Percentiles rank a stretch among this genome's conserved stretches.
phyloP scores from a whole-genome alignment of 345 rosid genomes.

The Boechera stricta region DNA sequence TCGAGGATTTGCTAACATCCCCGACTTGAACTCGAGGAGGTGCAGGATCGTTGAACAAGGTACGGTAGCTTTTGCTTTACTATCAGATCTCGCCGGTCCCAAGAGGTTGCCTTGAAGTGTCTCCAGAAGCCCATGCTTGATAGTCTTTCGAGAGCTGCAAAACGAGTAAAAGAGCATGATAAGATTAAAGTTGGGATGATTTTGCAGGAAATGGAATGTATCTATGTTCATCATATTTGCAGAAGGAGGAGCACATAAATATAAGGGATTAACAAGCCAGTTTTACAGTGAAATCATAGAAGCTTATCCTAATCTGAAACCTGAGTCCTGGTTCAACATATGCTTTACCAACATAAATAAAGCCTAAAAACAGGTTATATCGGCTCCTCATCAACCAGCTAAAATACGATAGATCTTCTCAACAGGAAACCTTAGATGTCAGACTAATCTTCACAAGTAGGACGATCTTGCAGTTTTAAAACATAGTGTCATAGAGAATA shows the following conservation, averaged over 20 bases:
- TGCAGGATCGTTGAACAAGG: slow-evolving; percentile 8
- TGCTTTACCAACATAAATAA: neutral
- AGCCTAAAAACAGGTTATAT: neutral
- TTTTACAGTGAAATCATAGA: slow-evolving; percentile 6
- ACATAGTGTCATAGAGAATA: neutral
- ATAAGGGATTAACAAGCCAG: slow-evolving; percentile 5
- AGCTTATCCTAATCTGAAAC: neutral
- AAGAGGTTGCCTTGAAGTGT: slow-evolving; percentile 86
- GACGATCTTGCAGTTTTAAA: neutral
- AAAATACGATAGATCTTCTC: slow-evolving; percentile 6
- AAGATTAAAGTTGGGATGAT: neutral
- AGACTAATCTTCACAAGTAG: neutral
- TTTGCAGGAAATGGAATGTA: neutral
- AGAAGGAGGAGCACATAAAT: neutral
- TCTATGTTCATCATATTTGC: neutral
- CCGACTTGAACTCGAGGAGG: slow-evolving; percentile 6
- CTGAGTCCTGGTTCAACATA: neutral
- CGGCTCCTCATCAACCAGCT: neutral
- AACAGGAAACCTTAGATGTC: neutral
- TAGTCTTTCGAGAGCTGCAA: slow-evolving; percentile 86
- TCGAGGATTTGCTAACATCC: slow-evolving; percentile 8
- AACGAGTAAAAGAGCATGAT: slow-evolving; percentile 6
- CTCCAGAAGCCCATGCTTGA: slow-evolving; percentile 92
- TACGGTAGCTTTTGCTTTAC: slow-evolving; percentile 22
- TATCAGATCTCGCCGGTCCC: slow-evolving; percentile 85